Percentiles rank a stretch among this genome's conserved stretches.
Evolutionary conservation across 345 rosid species (phyloP).

Genomic region (Pelargonium nanum): DNA sequence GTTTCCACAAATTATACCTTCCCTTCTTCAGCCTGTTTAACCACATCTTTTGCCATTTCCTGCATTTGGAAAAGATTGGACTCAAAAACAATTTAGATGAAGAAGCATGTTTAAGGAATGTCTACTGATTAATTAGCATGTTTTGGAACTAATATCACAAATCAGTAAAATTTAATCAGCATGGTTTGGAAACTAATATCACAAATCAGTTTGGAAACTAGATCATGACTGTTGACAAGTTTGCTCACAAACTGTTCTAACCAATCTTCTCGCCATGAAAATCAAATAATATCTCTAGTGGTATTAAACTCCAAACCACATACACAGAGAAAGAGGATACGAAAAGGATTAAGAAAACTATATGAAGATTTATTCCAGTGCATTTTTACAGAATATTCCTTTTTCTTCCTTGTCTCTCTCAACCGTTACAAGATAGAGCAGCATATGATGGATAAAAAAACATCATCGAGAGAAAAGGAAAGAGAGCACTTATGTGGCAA

Average conservation of each 20-base stretch:
- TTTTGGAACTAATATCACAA: too few relatives aligned
- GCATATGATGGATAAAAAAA: neutral
- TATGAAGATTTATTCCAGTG: neutral
- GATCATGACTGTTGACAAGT: too few relatives aligned
- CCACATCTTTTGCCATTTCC: constrained; percentile 81
- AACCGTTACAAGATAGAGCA: neutral
- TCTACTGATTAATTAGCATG: too few relatives aligned
- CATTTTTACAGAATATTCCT: neutral
- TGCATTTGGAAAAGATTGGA: constrained; percentile 20
- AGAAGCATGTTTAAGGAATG: neutral
- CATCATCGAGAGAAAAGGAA: neutral
- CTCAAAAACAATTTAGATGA: neutral
- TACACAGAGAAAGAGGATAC: too few relatives aligned
- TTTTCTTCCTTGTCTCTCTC: neutral
- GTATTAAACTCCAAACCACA: too few relatives aligned
- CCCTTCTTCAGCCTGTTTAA: constrained; percentile 87
- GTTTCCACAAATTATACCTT: constrained; percentile 34
- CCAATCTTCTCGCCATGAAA: too few relatives aligned
- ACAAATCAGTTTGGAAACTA: too few relatives aligned
- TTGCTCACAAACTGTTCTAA: too few relatives aligned
- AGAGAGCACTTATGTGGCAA: neutral
- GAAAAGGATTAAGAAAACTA: too few relatives aligned
- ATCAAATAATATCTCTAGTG: too few relatives aligned
- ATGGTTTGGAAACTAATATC: too few relatives aligned
- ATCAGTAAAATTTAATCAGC: too few relatives aligned